Conservation (phyloP, 495 filamentous ascomycete species). For the Trichoderma gamsii region DNA sequence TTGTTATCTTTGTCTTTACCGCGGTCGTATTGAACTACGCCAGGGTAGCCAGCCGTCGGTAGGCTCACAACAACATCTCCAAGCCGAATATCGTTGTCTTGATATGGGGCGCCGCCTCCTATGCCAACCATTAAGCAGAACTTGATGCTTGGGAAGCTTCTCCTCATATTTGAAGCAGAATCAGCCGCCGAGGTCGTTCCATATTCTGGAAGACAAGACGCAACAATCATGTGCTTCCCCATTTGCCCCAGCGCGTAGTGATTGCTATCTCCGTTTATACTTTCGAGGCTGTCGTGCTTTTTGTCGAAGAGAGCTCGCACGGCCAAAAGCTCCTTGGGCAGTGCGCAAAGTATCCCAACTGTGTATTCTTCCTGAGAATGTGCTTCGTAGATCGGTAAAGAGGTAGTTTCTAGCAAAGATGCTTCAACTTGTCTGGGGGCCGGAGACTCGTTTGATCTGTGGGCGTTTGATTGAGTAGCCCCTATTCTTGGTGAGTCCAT, state of each 20-base stretch:
- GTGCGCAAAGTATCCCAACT: not conserved
- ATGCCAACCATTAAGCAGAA: slow-evolving; percentile 40
- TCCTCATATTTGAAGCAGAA: slow-evolving; percentile 27
- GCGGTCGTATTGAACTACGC: slow-evolving; percentile 36
- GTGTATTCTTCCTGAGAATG: not conserved
- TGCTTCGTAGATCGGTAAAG: too few relatives aligned
- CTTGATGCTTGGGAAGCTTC: slow-evolving; percentile 32
- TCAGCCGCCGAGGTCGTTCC: slow-evolving; percentile 27
- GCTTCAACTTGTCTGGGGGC: too few relatives aligned
- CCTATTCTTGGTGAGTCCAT: not conserved
- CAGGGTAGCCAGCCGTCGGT: slow-evolving; percentile 23
- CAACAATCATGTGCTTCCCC: slow-evolving; percentile 39
- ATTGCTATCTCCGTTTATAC: not conserved
- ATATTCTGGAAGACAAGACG: slow-evolving; percentile 33
- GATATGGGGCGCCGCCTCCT: slow-evolving; percentile 33
- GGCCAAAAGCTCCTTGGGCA: not conserved
- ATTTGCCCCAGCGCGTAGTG: slow-evolving; percentile 38
- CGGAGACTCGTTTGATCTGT: too few relatives aligned
- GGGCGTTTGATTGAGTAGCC: too few relatives aligned
- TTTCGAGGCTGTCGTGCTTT: not conserved
- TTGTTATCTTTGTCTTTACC: slow-evolving; percentile 30
- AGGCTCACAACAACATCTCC: slow-evolving; percentile 37
- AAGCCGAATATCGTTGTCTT: slow-evolving; percentile 31
- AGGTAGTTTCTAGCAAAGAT: too few relatives aligned
- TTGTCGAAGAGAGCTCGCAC: not conserved